Evolutionary conservation across 208 protist species (phyloP).

Genomic region (Trypanosoma avium): DNA sequence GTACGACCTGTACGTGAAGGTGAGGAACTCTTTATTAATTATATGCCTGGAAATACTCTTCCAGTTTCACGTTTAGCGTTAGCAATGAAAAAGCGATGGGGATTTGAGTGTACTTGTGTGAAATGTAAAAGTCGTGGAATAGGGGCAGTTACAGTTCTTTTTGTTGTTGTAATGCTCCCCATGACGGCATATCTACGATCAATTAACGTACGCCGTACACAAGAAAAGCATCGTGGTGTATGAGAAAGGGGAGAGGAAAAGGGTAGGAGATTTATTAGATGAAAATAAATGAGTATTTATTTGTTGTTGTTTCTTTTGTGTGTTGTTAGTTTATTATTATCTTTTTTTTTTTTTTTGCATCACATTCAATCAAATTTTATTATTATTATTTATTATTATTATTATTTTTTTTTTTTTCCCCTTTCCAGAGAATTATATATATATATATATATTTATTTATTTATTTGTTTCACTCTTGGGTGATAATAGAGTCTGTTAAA

Average conservation of each 20-base stretch:
- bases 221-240: constrained; percentile 69
- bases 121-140: constrained; percentile 75
- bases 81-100: constrained; percentile 82
- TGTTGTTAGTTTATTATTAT: constrained; percentile 9
- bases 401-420: no score
- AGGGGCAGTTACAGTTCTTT: constrained; percentile 59
- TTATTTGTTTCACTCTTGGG: no score
- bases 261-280: constrained; percentile 4
- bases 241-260: constrained; percentile 9
- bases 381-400: no score
- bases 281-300: background rate
- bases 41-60: constrained; percentile 83
- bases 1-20: constrained; percentile 70
- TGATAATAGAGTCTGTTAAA: no score
- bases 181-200: constrained; percentile 59
- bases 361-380: no score
- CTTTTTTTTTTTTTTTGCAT: constrained; percentile 25
- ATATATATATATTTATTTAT: no score
- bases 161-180: constrained; percentile 63
- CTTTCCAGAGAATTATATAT: no score
- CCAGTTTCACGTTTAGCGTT: constrained; percentile 69
- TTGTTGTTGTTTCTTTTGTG: background rate
- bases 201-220: constrained; percentile 56
- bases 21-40: constrained; percentile 83
- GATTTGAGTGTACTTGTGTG: constrained; percentile 84